These are phyloP conservation scores for Pezicula carpinea DNA, from an alignment of 2,329 filamentous ascomycete species.

Conservation along the genomic window DNA sequence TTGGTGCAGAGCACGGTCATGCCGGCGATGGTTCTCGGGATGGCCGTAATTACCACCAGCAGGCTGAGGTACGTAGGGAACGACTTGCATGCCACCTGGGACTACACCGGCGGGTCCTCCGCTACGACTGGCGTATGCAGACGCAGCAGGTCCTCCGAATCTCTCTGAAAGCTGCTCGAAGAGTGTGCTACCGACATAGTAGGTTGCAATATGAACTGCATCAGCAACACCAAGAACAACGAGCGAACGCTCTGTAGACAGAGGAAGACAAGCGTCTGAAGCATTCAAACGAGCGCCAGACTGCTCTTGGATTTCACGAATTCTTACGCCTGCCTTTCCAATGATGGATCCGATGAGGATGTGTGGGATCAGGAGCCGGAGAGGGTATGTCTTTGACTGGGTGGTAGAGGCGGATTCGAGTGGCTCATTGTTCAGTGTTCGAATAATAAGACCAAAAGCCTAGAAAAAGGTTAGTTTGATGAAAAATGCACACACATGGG, in stretches of 20 bases:
- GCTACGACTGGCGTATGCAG: conserved; percentile 94
- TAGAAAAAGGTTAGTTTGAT: conserved; percentile 31
- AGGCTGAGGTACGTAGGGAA: conserved; percentile 94
- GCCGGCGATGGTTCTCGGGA: conserved; percentile 78
- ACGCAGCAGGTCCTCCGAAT: conserved; percentile 91
- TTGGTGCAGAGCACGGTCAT: conserved; percentile 68
- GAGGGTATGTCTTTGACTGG: conserved; percentile 94
- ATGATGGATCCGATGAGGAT: conserved; percentile 98
- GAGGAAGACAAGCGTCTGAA: conserved; percentile 87
- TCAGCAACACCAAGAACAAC: conserved; percentile 97
- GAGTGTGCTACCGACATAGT: conserved; percentile 97
- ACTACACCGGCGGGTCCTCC: conserved; percentile 90
- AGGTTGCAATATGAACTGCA: conserved; percentile 97
- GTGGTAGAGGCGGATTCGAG: conserved; percentile 82
- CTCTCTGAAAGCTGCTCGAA: conserved; percentile 96
- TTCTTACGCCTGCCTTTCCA: conserved; percentile 91
- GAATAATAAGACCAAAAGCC: conserved; percentile 97
- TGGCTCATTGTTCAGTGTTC: conserved; percentile 95
- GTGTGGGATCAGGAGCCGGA: conserved; percentile 91
- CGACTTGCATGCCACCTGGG: conserved; percentile 96
- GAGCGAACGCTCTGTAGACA: conserved; percentile 95
- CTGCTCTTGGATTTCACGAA: conserved; percentile 97
- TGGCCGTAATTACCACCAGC: conserved; percentile 90
- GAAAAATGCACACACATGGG: not conserved
- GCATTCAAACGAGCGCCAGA: conserved; percentile 95